Conservation (phyloP, 257 asterid genomes). For the Solanum appendiculatum region DNA sequence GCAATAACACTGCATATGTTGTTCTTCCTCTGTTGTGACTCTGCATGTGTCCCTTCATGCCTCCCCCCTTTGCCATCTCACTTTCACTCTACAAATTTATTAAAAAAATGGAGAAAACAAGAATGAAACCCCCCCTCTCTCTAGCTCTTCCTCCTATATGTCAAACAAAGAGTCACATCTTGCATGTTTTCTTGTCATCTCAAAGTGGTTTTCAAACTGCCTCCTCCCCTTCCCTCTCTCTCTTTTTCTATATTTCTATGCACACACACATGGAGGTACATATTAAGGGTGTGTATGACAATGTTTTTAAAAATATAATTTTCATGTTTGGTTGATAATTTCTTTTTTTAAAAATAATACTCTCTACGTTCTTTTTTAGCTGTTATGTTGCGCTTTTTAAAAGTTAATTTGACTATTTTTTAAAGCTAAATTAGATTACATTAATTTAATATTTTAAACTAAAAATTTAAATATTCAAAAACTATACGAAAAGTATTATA, state of each 20-base stretch:
- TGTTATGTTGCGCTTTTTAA: not conserved
- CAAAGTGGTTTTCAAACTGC: conserved; percentile 17
- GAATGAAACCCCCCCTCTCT: not conserved
- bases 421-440: too few species aligned
- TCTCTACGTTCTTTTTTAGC: too few species aligned
- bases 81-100: not conserved
- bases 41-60: conserved; percentile 5
- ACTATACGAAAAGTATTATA: too few species aligned
- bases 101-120: not conserved
- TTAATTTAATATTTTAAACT: too few species aligned
- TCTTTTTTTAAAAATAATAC: too few species aligned
- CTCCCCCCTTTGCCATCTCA: not conserved
- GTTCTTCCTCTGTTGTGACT: conserved; percentile 22
- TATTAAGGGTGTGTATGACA: not conserved
- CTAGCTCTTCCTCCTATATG: conserved; percentile 11
- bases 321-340: not conserved
- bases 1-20: conserved; percentile 24
- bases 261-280: not conserved
- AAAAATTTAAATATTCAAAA: too few species aligned
- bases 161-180: not conserved
- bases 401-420: not conserved
- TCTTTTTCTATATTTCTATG: not conserved
- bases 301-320: not conserved
- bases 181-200: conserved; percentile 7
- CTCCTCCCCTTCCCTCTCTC: not conserved